These are phyloP conservation scores for Paracoccidioides lutzii DNA, from an alignment of 2,329 filamentous ascomycete genomes.

Conservation along the genomic window DNA sequence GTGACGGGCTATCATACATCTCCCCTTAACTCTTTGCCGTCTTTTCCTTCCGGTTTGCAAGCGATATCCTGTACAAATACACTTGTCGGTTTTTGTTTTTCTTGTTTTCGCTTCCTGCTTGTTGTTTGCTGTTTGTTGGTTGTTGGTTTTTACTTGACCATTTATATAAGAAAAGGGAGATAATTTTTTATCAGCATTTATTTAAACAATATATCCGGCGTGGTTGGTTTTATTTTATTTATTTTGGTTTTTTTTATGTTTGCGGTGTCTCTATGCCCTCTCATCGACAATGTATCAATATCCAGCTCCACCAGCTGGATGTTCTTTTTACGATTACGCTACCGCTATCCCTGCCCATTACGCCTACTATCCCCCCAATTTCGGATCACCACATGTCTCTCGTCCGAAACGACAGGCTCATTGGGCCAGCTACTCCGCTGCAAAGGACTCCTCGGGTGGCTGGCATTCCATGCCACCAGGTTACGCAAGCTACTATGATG, in stretches of 20 bases:
- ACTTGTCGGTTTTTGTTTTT: conserved; percentile 19
- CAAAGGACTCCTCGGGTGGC: conserved; percentile 24
- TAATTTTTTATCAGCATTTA: background rate
- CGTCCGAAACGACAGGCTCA: conserved; percentile 41
- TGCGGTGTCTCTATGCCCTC: conserved; percentile 18
- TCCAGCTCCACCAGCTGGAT: conserved; percentile 35
- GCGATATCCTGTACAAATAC: conserved; percentile 36
- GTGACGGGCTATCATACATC: conserved; percentile 26
- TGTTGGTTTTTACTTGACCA: conserved; percentile 6
- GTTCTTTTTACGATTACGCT: conserved; percentile 37
- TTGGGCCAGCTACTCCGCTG: conserved; percentile 43
- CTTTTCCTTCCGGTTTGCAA: conserved; percentile 12
- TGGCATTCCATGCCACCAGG: conserved; percentile 31
- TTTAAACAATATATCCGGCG: background rate
- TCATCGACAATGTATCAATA: conserved; percentile 33
- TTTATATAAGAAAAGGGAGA: conserved; percentile 1
- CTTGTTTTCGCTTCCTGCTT: conserved; percentile 9
- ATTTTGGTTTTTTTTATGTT: background rate
- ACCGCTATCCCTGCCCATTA: conserved; percentile 38
- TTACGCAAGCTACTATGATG: conserved; percentile 35
- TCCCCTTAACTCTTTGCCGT: conserved; percentile 18
- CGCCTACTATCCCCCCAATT: conserved; percentile 41
- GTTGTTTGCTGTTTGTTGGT: conserved; percentile 10
- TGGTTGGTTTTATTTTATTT: background rate
- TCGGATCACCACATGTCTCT: conserved; percentile 37